Evolutionary conservation across 352 stramenopile genomes (phyloP), one percentile per base, ranked within the genome.

Genomic region (Globisporangium nodosum): DNA sequence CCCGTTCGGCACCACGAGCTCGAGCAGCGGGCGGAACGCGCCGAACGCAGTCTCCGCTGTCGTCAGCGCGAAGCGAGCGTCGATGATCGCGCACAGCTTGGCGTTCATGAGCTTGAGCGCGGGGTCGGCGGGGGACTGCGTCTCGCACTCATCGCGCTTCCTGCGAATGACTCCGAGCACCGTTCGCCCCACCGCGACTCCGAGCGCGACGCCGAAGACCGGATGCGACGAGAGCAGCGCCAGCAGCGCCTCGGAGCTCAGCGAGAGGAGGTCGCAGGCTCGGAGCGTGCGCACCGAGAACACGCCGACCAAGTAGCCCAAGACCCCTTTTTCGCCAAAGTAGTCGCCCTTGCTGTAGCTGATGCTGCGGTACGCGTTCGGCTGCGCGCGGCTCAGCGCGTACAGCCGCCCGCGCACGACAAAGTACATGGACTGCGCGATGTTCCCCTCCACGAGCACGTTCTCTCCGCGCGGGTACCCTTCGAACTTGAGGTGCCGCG

Each of bases 381-480:
- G 42, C 3, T 82, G 60, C 1, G 73, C 58, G 3, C 60, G 63
- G 43, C 66, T 84, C 0, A 58, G 65, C 0, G 69, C 70, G 45
- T 70, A 68, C 6, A 90, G 49, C 37, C 74, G 58, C 0, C 80
- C 80, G 48, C 66, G 66, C 0, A 85, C 74, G n/a, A 90, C 76
- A 45, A 90, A 86, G 47, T 83, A 87, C 80, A 90, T 88, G 31
- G 68, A 62, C 40, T 80, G 85, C 31, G 76, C 69, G 33, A 90
- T 82, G 43, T 65, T 85, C 2, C 76, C 80, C 72, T 90, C 78
- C 0, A 86, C 72, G 3, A 90, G 21, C 15, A 87, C 78, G 12
- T 73, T 71, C 45, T 90, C 80, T 16, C 66, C 73, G 8, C 71
- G 73, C 0, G 78, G 80, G 40, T 88, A 88, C 0, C 76, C 76